Base-by-base conservation (phyloP, 768 basidiomycete species). In the Amyloporia xantha region DNA sequence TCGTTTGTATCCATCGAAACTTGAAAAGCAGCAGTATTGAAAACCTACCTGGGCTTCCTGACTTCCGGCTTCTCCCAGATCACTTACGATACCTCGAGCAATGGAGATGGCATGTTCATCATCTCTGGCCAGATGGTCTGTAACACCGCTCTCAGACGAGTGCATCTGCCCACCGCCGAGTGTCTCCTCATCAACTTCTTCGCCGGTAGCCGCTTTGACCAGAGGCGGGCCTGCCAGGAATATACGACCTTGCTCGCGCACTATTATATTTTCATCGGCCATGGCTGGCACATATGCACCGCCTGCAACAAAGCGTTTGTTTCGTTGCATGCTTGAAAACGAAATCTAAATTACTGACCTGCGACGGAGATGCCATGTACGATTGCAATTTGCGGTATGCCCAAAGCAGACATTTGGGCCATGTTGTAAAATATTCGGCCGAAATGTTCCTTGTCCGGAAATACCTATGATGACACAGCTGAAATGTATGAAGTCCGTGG, bases 361-460 rank as follows among this genome's bases (percentile, higher is more conserved):
- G 93, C 93, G 15, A 96, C 92, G 37, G 86, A 89, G 59, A 95
- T 97, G 4, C 93, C 93, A 54, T 96, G 94, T 2, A 97, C 92
- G 21, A 91, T 79, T 9, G 91, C 85, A 56, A 97, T 85, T 64
- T 97, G 93, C 0, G 92, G 91, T 21, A 94, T 91, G 0, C 87
- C 83, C 0, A 91, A 71, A 1, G 91, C 90, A 41, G 91, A 94
- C 88, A 95, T 87, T 73, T 91, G 91, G 49, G 86, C 92, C 91
- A 95, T 95, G 59, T 97, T 96, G 65, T 93, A 96, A 69, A 97
- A 97, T 61, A 96, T 95, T 4, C 93, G 79, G 3, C 93, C 93
- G 58, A 97, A 97, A 62, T 97, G 91, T 54, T 95, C 86, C 64
- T 83, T 89, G 71, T 96, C 93, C 4, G 93, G 93, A 65, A 95